These are phyloP conservation scores for Haplographium delicatum DNA, from an alignment of 495 filamentous ascomycete species.

Conservation along the genomic window DNA sequence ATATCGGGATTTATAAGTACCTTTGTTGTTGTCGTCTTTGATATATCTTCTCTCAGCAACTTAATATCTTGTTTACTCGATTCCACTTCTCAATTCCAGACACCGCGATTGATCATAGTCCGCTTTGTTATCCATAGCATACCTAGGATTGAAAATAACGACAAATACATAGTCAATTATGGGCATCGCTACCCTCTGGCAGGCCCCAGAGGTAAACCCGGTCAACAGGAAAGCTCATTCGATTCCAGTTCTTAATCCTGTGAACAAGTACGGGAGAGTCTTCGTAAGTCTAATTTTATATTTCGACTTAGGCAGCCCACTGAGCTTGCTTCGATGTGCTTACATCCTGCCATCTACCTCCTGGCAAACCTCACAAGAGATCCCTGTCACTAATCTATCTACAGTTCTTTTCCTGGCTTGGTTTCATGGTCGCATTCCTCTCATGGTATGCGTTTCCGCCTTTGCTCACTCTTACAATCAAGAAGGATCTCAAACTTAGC, in stretches of 20 bases:
- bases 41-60: background rate
- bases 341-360: too few relatives aligned
- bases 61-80: background rate
- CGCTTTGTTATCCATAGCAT: too few relatives aligned
- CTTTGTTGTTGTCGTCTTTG: too few relatives aligned
- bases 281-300: too few relatives aligned
- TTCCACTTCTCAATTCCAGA: background rate
- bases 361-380: too few relatives aligned
- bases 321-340: background rate
- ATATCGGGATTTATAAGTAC: constrained; percentile 16
- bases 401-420: constrained; percentile 82
- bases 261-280: constrained; percentile 78
- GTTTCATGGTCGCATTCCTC: constrained; percentile 94
- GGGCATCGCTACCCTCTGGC: constrained; percentile 48
- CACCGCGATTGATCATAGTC: too few relatives aligned
- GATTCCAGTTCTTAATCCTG: constrained; percentile 74
- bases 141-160: too few relatives aligned
- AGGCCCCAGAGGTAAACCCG: constrained; percentile 62
- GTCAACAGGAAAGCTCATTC: constrained; percentile 74
- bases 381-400: background rate
- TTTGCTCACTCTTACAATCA: constrained; percentile 70
- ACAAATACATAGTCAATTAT: constrained; percentile 22
- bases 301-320: too few relatives aligned
- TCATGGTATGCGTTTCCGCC: constrained; percentile 83
- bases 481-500: constrained; percentile 67